These are phyloP conservation scores for Metschnikowia shivogae DNA, from an alignment of 805 yeast genomes.

Conservation along the genomic window DNA sequence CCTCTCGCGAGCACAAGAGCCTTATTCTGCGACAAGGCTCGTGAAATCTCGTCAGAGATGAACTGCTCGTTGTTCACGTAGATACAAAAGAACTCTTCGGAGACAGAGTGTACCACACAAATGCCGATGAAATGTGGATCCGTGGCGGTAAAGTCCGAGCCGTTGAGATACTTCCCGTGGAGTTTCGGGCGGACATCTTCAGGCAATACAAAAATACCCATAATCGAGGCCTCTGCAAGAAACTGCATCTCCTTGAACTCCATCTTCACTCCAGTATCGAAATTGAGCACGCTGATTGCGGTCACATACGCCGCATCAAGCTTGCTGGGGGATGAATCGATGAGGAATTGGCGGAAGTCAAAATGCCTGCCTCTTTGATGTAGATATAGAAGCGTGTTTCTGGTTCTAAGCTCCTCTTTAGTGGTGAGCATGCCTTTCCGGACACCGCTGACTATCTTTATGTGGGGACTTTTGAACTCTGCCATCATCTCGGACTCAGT, in stretches of 20 bases:
- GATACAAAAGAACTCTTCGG: constrained; percentile 42
- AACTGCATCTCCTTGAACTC: neutral
- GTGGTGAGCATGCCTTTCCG: constrained; percentile 34
- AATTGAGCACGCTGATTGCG: constrained; percentile 12
- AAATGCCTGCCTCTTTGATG: constrained; percentile 34
- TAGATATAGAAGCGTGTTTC: constrained; percentile 50
- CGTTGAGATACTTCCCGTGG: neutral
- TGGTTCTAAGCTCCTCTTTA: constrained; percentile 49
- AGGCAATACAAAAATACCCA: constrained; percentile 10
- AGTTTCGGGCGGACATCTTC: neutral
- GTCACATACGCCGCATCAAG: constrained; percentile 7
- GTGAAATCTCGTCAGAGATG: constrained; percentile 9
- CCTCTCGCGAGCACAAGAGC: constrained; percentile 53
- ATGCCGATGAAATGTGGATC: constrained; percentile 42
- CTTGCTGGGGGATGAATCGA: constrained; percentile 8
- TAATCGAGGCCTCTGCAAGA: constrained; percentile 14
- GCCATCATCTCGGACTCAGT: constrained; percentile 16
- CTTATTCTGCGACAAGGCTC: constrained; percentile 14
- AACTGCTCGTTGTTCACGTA: constrained; percentile 46
- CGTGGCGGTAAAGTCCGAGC: constrained; percentile 1
- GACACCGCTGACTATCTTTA: constrained; percentile 10
- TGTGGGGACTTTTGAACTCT: constrained; percentile 4
- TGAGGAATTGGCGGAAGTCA: constrained; percentile 11
- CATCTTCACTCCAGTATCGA: constrained; percentile 5
- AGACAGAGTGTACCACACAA: constrained; percentile 59